phyloP scores from a whole-genome alignment of 495 filamentous ascomycete species.

The Penicillium lagena region DNA sequence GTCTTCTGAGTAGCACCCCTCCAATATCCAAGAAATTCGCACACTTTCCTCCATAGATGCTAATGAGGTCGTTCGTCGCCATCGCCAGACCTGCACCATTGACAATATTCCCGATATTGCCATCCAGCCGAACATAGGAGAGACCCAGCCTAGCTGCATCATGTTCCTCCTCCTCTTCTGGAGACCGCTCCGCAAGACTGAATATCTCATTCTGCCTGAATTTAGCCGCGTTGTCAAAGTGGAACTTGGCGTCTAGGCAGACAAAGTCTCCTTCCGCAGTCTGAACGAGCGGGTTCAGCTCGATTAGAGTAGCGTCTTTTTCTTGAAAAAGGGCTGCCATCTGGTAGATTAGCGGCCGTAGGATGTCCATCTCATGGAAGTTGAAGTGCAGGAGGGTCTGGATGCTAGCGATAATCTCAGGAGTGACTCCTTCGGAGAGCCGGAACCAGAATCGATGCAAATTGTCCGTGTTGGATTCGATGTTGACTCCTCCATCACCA shows the following conservation, averaged over 20 bases:
- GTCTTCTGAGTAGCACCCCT: constrained; percentile 22
- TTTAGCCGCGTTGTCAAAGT: constrained; percentile 20
- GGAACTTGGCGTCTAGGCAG: constrained; percentile 25
- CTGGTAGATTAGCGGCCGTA: constrained; percentile 16
- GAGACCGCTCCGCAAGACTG: constrained; percentile 10
- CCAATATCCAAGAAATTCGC: constrained; percentile 30
- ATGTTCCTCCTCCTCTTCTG: constrained; percentile 14
- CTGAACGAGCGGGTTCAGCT: constrained; percentile 27
- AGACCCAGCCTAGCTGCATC: constrained; percentile 18
- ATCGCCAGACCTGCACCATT: constrained; percentile 31
- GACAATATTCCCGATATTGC: constrained; percentile 28
- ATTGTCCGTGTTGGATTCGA: constrained; percentile 23
- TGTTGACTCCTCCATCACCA: constrained; percentile 20
- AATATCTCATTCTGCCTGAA: constrained; percentile 21
- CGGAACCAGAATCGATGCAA: constrained; percentile 20
- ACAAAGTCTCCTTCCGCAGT: constrained; percentile 18
- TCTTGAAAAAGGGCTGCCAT: constrained; percentile 21
- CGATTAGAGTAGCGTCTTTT: constrained; percentile 28
- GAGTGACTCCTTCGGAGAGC: constrained; percentile 15
- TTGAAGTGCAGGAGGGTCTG: constrained; percentile 19
- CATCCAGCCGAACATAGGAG: constrained; percentile 23
- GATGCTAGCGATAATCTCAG: constrained; percentile 15
- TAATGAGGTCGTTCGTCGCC: constrained; percentile 30
- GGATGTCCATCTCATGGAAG: constrained; percentile 11
- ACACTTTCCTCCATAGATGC: constrained; percentile 17